phyloP scores from a whole-genome alignment of 371 early-diverging fungal species.

The Lichtheimia hyalospora region DNA sequence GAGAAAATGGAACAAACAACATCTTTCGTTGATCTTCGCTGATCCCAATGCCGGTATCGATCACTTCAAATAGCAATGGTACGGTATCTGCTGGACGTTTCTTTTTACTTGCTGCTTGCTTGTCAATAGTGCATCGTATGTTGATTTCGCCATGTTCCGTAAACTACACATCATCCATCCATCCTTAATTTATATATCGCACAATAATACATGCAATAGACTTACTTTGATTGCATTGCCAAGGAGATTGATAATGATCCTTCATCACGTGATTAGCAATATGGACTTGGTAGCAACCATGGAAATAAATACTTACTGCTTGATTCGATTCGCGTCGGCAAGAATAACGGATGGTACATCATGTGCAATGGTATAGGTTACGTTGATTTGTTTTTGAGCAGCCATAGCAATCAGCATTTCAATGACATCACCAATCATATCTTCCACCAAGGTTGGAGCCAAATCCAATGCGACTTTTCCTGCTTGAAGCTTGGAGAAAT shows the following conservation, averaged over 20 bases:
- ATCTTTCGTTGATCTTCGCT: constrained; percentile 56
- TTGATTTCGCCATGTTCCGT: constrained; percentile 26
- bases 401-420: constrained; percentile 56
- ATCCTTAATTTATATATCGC: no score
- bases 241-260: constrained; percentile 37
- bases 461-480: constrained; percentile 59
- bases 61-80: constrained; percentile 35
- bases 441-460: constrained; percentile 48
- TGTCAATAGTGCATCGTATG: constrained; percentile 36
- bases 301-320: constrained; percentile 42
- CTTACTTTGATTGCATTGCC: constrained; percentile 40
- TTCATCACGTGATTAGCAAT: no score
- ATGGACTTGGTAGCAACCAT: no score
- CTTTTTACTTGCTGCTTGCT: background rate
- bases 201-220: background rate
- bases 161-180: no score
- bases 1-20: constrained; percentile 58
- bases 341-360: constrained; percentile 36
- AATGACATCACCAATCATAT: constrained; percentile 56
- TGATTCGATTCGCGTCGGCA: constrained; percentile 50
- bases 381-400: constrained; percentile 46
- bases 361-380: constrained; percentile 42
- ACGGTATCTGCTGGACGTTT: background rate
- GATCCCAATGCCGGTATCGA: constrained; percentile 58
- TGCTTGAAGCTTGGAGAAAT: constrained; percentile 64